Evolutionary conservation across 768 basidiomycete genomes (phyloP), one percentile per base, ranked within the genome.

Genomic region (Tricholoma bakamatsutake): DNA sequence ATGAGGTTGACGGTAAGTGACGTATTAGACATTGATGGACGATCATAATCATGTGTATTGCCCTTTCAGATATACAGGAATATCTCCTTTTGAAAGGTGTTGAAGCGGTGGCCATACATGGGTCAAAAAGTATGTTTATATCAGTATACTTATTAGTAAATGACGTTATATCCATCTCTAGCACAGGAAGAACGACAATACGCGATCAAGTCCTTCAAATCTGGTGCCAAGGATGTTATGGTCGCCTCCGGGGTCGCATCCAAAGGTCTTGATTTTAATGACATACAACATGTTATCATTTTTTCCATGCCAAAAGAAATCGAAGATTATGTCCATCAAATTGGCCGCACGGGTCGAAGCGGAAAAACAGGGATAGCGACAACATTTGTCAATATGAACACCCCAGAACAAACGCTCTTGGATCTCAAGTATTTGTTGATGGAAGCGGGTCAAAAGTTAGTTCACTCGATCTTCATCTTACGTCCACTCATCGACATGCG

Each of bases 291-390:
- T 68, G 95, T 98, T 67, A 98, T 99, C 71, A 98, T 98, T 59
- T 99, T 95, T 70, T 87, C 90, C 30, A 98, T 99, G 97, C 97
- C 97, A 0, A 99, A 98, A 71, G 97, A 99, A 75, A 99, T 99
- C 59, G 97, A 99, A 71, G 97, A 99, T 69, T 99, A 99, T 65
- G 96, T 98, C 50, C 97, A 99, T 75, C 96, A 99, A 71, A 98
- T 98, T 61, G 97, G 97, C 27, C 89, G 97, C 57, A 99, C 97
- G 6, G 97, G 97, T 51, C 85, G 97, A 62, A 93, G 90, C 61
- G 97, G 97, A 18, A 98, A 98, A 70, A 99, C 97, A 0, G 97
- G 97, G 51, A 98, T 99, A 54, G 96, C 97, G 31, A 99, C 97
- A 33, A 95, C 97, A 34, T 99, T 99, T 66, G 93, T 98, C 53